These are phyloP conservation scores for Tolypocladium tropicale DNA, from an alignment of 2,329 filamentous ascomycete species.

Conservation along the genomic window DNA sequence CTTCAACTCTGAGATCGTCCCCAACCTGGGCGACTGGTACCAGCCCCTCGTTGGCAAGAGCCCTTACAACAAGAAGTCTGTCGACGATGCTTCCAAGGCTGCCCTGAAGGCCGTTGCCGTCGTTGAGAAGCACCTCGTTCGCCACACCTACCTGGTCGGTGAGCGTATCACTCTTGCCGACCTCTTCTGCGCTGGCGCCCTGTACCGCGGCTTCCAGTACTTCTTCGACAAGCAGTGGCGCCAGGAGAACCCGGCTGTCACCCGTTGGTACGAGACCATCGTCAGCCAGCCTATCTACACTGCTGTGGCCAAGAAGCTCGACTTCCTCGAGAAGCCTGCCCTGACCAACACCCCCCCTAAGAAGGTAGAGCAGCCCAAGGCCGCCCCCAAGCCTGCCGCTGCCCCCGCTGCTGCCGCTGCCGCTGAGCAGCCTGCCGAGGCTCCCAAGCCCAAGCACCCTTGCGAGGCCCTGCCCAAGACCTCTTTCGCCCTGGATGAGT, in stretches of 20 bases:
- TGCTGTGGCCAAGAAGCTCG: slow-evolving; percentile 62
- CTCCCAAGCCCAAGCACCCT: slow-evolving; percentile 94
- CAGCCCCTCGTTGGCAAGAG: slow-evolving; percentile 70
- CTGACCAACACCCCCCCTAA: slow-evolving; percentile 60
- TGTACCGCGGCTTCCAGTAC: slow-evolving; percentile 82
- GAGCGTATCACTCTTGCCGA: slow-evolving; percentile 97
- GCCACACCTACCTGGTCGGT: slow-evolving; percentile 95
- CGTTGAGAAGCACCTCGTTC: slow-evolving; percentile 77
- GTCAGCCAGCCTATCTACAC: slow-evolving; percentile 88
- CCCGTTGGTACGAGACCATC: slow-evolving; percentile 92
- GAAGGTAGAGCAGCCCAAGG: slow-evolving; percentile 64
- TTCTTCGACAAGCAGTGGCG: slow-evolving; percentile 92
- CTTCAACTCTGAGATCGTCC: slow-evolving; percentile 80
- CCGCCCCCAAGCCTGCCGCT: slow-evolving; percentile 50
- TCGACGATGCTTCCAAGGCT: slow-evolving; percentile 68
- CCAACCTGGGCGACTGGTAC: slow-evolving; percentile 69
- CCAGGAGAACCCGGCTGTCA: slow-evolving; percentile 68
- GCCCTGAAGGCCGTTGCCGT: slow-evolving; percentile 58
- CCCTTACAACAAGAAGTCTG: slow-evolving; percentile 95
- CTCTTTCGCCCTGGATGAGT: slow-evolving; percentile 82
- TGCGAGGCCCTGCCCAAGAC: slow-evolving; percentile 74
- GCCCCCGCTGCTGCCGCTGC: slow-evolving; percentile 16
- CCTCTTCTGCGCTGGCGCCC: slow-evolving; percentile 69
- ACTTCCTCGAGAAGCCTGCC: slow-evolving; percentile 76
- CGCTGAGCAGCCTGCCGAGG: slow-evolving; percentile 33